phyloP scores from a whole-genome alignment of 164 flowering plant species.

The Piper longum region DNA sequence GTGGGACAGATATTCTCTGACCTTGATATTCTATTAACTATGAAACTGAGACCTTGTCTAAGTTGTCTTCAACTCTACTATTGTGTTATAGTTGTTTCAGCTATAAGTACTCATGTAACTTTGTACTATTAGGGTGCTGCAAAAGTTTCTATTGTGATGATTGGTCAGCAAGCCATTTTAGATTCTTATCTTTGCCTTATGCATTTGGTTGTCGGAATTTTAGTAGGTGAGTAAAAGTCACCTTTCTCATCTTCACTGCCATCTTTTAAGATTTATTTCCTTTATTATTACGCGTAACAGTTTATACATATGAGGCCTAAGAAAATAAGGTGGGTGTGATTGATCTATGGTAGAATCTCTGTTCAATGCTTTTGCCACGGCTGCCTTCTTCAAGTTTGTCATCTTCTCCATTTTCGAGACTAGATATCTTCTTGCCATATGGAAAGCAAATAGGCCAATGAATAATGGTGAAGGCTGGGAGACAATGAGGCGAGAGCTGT shows the following conservation, averaged over 20 bases:
- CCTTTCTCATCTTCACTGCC: not conserved
- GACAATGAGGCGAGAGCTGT: slow-evolving; percentile 92
- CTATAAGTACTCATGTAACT: slow-evolving; percentile 2
- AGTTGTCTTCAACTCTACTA: too few relatives aligned
- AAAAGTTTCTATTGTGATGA: slow-evolving; percentile 82
- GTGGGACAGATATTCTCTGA: too few relatives aligned
- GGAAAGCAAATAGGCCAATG: slow-evolving; percentile 91
- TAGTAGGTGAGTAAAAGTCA: slow-evolving; percentile 56
- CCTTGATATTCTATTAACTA: not conserved
- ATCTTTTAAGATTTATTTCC: not conserved
- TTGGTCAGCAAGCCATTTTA: slow-evolving; percentile 97
- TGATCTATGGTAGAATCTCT: slow-evolving; percentile 51
- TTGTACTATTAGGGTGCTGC: slow-evolving; percentile 70
- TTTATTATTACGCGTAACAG: not conserved
- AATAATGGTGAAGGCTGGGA: slow-evolving; percentile 93
- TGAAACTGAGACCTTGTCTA: too few relatives aligned
- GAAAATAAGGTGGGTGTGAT: not conserved
- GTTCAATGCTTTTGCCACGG: slow-evolving; percentile 97
- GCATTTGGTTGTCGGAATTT: slow-evolving; percentile 92
- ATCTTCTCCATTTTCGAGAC: slow-evolving; percentile 97
- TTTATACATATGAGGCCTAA: not conserved
- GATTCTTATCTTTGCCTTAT: slow-evolving; percentile 97
- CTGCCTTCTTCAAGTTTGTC: slow-evolving; percentile 98
- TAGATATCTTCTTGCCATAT: slow-evolving; percentile 96
- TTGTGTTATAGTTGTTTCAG: not conserved